Base-by-base conservation (phyloP, 768 basidiomycete species). In the Mycena venus region DNA sequence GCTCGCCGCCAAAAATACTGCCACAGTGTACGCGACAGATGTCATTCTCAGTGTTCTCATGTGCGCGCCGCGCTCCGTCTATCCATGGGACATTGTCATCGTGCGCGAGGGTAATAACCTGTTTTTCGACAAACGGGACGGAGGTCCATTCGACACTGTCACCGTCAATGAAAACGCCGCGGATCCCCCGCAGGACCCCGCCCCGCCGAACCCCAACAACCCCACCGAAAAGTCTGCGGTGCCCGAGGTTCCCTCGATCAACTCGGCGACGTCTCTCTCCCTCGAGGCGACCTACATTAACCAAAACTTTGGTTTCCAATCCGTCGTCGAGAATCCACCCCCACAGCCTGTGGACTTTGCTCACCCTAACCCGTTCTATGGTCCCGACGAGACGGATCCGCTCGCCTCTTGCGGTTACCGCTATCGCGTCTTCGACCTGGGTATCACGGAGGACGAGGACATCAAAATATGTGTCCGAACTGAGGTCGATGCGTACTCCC, bases 221-320 rank as follows among this genome's bases (percentile, higher is more conserved):
- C 92, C 93, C 1, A 80, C 83, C n/a, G 94, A 94, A 78, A 95
- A 93, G 78, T 76, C 83, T 4, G 82, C 88, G 1, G 84, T 84
- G 7, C 91, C 90, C 27, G 97, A 97, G 77, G 86, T 89, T 1
- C 93, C 95, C 8, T 91, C 94, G 5, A 96, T 99, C 84, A 99
- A 99, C 85, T 92, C 96, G 7, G 95, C 97, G 1, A 95, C 95
- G 6, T 96, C 96, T 0, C 88, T 99, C 31, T 97, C 98, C 0
- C 90, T 99, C 38, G 98, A 99, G 84, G 98, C 98, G 7, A 99
- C 97, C 31, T 99, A 97, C 85, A 96, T 99, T 88, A 99, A 99
- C 87, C 96, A 98, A 82, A 99, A 99, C 84, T 99, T 99, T 79
- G 93, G 94, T 29, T 98, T 98, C 90, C 98, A 99, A 84, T 93